Base-by-base conservation (phyloP, 2,329 filamentous ascomycete genomes). In the Harringtonia aguacate region DNA sequence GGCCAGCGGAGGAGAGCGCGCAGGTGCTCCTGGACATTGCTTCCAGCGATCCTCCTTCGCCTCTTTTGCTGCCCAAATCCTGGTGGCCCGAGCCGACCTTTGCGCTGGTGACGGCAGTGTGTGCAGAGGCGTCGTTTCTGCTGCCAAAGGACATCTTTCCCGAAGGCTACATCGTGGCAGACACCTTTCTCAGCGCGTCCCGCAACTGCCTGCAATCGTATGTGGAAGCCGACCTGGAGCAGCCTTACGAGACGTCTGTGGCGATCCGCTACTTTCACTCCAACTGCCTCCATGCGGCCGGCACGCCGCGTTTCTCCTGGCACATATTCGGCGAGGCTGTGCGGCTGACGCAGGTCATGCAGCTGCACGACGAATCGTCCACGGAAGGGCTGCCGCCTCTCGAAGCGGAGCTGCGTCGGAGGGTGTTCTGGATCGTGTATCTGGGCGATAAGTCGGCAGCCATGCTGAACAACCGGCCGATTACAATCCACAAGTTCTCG, bases 181-280 rank as follows among this genome's bases (percentile, higher is more conserved):
- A 17, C 30, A 13, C 6, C 7, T 17, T 33, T 14, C 30, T 33
- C 7, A 8, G 30, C 30, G 30, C 13, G 30, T 33, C 30, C 6
- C 30, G 30, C 30, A 15, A 17, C 30, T 33, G 30, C 30, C 30
- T 33, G 30, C 12, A 15, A 6, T 15, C 13, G 13, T 33, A 33
- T 15, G 13, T 33, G 30, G 30, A 33, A 53, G 61, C 58, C 0
- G 66, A 69, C 28, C 53, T 69, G 1, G 64, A 68, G 38, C 58
- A 54, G 12, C 66, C 66, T 0, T 63, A 59, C 40, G 63, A 64
- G 1, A 65, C 61, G 38, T 69, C 66, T 4, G 58, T 69, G 22
- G 57, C 60, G 3, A 65, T 68, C 17, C 61, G 66, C 4, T 67
- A 68, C 41, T 65, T 68, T 21, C 66, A 69, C 41, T 68, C 66